Base-by-base conservation (phyloP, 192 early-diverging fungal genomes). In the Thamnidium elegans region DNA sequence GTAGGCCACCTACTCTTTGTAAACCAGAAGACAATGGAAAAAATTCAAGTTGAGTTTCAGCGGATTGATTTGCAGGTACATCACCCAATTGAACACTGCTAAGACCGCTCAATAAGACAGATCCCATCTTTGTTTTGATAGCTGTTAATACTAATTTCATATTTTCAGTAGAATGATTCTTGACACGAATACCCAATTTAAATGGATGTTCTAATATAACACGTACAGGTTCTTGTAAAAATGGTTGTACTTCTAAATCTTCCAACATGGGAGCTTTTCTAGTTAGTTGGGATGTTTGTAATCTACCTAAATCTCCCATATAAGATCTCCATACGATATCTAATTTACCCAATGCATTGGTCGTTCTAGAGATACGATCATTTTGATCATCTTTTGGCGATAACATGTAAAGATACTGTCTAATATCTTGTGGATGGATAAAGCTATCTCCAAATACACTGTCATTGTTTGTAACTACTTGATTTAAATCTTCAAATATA, bases 311-410 rank as follows among this genome's bases (percentile, higher is more conserved):
- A 72, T 92, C 91, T 31, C 96, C 95, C 56, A 95, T 88, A 10
- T 84, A 81, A n/a, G 92, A 89, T 36, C 91, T 79, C 96, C 96
- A 98, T n/a, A 90, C 78, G 60, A 97, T 97, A 71, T 97, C 94
- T 53, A 97, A 82, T 79, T 93, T 94, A 4, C 96, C 96, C 13
- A 97, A 79, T 23, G 88, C 87, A 42, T 92, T 87, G 4, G 90
- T 89, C 15, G 90, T 86, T 45, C 86, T 81, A 4, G 90, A 81
- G 34, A 85, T 55, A 20, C 79, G 66, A 50, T 86, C 84, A 46
- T 84, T 79, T 4, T 72, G 32, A 7, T 44, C 68, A n/a, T 78
- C 76, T n/a, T 73, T 83, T 48, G 91, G 90, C 5, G 71, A 79
- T 17, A 98, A 80, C 26, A 92, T 83, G 60, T 93, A 98, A 17